phyloP scores from a whole-genome alignment of 495 filamentous ascomycete genomes.

The Xylaria telfairii region DNA sequence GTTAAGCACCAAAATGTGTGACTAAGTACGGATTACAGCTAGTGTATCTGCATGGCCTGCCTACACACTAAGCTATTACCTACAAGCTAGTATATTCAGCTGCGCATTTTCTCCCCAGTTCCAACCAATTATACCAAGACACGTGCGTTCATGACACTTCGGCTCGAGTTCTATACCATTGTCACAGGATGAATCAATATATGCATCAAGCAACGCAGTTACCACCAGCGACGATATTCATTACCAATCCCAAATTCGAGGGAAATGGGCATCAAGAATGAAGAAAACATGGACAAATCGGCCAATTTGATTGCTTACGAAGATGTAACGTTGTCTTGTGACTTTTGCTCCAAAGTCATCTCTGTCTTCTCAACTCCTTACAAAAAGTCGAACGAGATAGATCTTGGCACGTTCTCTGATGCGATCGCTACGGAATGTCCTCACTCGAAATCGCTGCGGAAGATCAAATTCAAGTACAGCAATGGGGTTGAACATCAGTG shows the following conservation, averaged over 20 bases:
- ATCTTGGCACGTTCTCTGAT: neutral
- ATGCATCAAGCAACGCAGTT: neutral
- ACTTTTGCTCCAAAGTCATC: conserved; percentile 4
- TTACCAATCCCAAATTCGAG: neutral
- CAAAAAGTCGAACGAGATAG: neutral
- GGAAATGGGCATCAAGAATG: neutral
- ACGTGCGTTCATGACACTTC: neutral
- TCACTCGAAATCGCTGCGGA: conserved; percentile 1
- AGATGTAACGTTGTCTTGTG: neutral
- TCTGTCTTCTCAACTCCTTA: neutral
- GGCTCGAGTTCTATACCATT: neutral
- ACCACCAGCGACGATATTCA: neutral
- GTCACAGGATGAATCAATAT: neutral
- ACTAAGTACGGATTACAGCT: no score
- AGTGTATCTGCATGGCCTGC: no score
- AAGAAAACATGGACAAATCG: neutral
- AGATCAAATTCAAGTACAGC: neutral
- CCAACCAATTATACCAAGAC: conserved; percentile 2
- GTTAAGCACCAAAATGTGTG: no score
- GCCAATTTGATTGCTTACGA: neutral
- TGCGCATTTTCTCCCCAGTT: neutral
- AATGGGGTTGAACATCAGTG: neutral
- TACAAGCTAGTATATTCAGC: conserved; percentile 1
- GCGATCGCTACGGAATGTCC: neutral
- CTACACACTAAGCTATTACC: no score